Base-by-base conservation (phyloP, 176 grass and related monocot genomes). In the Raddia distichophylla region DNA sequence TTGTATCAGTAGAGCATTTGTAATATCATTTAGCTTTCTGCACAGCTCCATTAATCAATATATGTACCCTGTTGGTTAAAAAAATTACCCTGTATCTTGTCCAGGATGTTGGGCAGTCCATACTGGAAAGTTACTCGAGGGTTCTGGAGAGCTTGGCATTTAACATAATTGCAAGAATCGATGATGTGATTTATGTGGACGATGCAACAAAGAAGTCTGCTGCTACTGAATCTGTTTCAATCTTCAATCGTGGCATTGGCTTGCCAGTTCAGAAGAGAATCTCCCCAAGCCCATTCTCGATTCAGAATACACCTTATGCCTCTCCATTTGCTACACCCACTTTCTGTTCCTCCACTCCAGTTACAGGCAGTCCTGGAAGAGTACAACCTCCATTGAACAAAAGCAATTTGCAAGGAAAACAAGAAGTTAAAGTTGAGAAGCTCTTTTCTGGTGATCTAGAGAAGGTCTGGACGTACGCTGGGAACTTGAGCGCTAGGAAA, bases 101-200 rank as follows among this genome's bases (percentile, higher is more conserved):
- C 10, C 89, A 99, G 96, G 96, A 99, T 84, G 93, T 99, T 43
- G 96, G 96, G 2, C 93, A 99, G 43, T 99, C 96, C 6, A 99
- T 99, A 74, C 91, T 99, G 44, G 96, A 99, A 74, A 99, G 96
- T 83, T 99, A 99, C 84, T 99, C 96, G 0, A 87, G 96, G 69
- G 93, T 99, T 2, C 80, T 99, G 83, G 96, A 99, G 90, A 95
- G 93, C 71, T 80, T 99, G 61, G 93, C 96, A 14, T 99, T 99
- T 65, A 99, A 99, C 73, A 95, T 95, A 64, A 90, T 93, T 0
- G 97, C 97, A 3, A 91, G 97, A 61, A 96, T 99, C 2, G 97
- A 99, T 5, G 97, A 99, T 80, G 74, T 99, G 10, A 89, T 99
- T n/a, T 99, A 90, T 76, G 91, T 96, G 27, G 91, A 96, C 0